Conservation (phyloP, 768 basidiomycete genomes). For the Pholiota conissans region DNA sequence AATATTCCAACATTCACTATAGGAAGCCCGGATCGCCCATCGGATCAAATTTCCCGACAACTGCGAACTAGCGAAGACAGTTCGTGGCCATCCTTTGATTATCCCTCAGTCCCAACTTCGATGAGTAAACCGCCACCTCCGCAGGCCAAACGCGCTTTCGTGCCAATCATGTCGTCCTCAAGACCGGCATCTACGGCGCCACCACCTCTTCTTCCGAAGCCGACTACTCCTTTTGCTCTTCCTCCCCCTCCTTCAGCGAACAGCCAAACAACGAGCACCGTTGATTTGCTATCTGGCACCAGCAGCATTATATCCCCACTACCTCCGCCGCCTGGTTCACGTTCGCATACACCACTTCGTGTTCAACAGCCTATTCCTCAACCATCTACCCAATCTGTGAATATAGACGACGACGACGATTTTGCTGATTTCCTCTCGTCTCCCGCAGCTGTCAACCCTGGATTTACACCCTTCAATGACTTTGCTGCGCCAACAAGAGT, state of each 20-base stretch:
- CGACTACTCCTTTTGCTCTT: conserved; percentile 8
- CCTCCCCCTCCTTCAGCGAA: conserved; percentile 16
- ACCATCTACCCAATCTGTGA: background rate
- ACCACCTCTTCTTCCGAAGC: conserved; percentile 17
- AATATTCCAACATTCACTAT: conserved; percentile 1
- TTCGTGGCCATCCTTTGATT: conserved; percentile 22
- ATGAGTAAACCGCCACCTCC: conserved; percentile 11
- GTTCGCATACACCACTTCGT: conserved; percentile 20
- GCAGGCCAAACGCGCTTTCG: conserved; percentile 17
- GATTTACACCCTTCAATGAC: conserved; percentile 16
- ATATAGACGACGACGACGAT: conserved; percentile 45
- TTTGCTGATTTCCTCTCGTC: conserved; percentile 53
- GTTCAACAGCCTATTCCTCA: conserved; percentile 22
- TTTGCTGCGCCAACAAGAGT: conserved; percentile 9
- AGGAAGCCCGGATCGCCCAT: background rate
- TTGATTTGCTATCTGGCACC: background rate
- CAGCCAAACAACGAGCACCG: conserved; percentile 2
- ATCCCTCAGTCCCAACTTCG: conserved; percentile 6
- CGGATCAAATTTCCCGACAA: background rate
- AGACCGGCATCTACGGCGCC: conserved; percentile 15
- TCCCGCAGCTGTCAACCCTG: conserved; percentile 20
- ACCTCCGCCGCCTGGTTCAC: conserved; percentile 28
- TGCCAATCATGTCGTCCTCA: conserved; percentile 30
- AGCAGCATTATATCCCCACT: conserved; percentile 15
- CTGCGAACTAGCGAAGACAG: conserved; percentile 1